Evolutionary conservation across 2,329 filamentous ascomycete genomes (phyloP).

Genomic region (Verticillium albo-atrum): DNA sequence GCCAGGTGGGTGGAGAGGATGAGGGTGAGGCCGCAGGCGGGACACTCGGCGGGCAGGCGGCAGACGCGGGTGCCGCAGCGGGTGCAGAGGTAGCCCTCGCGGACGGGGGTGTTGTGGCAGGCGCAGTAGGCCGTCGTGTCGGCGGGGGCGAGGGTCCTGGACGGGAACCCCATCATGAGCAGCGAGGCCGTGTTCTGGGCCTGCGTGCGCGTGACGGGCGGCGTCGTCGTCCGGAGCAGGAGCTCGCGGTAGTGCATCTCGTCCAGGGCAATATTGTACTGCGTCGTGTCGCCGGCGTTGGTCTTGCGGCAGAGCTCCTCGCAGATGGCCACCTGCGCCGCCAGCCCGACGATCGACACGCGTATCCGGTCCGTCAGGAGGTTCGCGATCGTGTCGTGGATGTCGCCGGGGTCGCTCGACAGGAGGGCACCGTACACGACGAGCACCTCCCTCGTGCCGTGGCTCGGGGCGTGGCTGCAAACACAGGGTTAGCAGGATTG

Average conservation of each 20-base stretch:
- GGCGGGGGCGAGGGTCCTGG: slow-evolving; percentile 67
- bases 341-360: slow-evolving; percentile 83
- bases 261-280: slow-evolving; percentile 81
- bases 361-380: slow-evolving; percentile 81
- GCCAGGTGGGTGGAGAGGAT: slow-evolving; percentile 92
- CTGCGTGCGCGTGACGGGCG: slow-evolving; percentile 70
- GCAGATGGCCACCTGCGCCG: slow-evolving; percentile 90
- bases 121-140: slow-evolving; percentile 73
- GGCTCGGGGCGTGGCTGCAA: slow-evolving; percentile 76
- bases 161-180: slow-evolving; percentile 98
- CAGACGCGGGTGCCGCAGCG: slow-evolving; percentile 88
- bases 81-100: slow-evolving; percentile 87
- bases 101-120: slow-evolving; percentile 77
- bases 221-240: slow-evolving; percentile 84
- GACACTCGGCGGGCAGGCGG: slow-evolving; percentile 83
- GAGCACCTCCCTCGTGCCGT: slow-evolving; percentile 89
- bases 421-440: slow-evolving; percentile 88
- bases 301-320: slow-evolving; percentile 83
- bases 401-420: slow-evolving; percentile 89
- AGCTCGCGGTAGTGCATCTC: slow-evolving; percentile 75
- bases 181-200: slow-evolving; percentile 59
- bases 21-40: slow-evolving; percentile 83
- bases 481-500: background rate
- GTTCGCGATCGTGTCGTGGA: slow-evolving; percentile 79
- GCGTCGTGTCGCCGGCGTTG: slow-evolving; percentile 70